Conservation (phyloP, 768 basidiomycete species). For the Russula compacta region DNA sequence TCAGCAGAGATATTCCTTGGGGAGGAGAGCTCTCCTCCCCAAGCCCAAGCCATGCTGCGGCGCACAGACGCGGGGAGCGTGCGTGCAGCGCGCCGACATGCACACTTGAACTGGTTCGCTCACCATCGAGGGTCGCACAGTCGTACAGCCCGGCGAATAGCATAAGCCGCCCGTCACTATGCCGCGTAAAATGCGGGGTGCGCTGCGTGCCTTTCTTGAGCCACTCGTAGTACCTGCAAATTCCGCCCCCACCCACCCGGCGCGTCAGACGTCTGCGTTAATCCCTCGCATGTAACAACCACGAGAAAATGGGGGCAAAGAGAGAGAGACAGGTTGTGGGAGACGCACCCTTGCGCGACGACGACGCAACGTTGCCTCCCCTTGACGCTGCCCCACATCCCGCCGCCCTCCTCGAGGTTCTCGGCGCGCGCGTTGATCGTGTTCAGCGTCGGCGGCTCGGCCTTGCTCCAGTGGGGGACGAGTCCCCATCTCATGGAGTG, state of each 20-base stretch:
- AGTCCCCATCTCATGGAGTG: conserved; percentile 91
- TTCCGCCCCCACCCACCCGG: not conserved
- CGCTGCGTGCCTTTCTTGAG: conserved; percentile 72
- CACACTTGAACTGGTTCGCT: not conserved
- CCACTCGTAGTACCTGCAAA: conserved; percentile 87
- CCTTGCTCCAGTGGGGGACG: conserved; percentile 75
- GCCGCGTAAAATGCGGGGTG: conserved; percentile 74
- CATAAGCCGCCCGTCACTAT: conserved; percentile 54
- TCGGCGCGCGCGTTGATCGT: conserved; percentile 91
- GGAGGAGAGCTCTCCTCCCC: too few species aligned
- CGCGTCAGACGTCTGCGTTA: too few species aligned
- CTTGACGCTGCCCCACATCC: conserved; percentile 82
- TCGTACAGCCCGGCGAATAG: conserved; percentile 89
- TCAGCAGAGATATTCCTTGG: too few species aligned
- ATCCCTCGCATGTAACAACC: too few species aligned
- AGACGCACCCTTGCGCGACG: conserved; percentile 59
- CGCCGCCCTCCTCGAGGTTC: conserved; percentile 60
- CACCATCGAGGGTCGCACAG: conserved; percentile 55
- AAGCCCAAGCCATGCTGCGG: too few species aligned
- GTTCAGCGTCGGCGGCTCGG: conserved; percentile 60
- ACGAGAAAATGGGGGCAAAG: too few species aligned
- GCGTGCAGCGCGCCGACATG: not conserved
- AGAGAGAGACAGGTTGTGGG: not conserved
- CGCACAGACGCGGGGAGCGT: too few species aligned
- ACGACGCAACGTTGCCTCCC: conserved; percentile 81